Conservation (phyloP, 441 rosid species). For the Cnidoscolus chayamansa region DNA sequence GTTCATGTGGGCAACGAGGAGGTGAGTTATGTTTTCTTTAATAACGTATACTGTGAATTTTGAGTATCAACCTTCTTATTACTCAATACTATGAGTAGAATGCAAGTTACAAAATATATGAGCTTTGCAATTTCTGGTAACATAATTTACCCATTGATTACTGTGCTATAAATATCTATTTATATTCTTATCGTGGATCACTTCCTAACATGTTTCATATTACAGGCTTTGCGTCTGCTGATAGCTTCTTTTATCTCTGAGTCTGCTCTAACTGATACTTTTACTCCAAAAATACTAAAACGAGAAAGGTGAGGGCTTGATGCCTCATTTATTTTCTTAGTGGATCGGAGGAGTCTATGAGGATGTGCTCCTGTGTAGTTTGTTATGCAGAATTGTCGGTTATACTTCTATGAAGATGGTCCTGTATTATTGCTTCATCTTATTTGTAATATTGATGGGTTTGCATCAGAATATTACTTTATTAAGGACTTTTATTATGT, state of each 20-base stretch:
- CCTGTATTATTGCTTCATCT: too few species aligned
- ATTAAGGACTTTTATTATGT: too few species aligned
- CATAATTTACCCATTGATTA: too few species aligned
- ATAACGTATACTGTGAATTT: too few species aligned
- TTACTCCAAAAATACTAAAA: background rate
- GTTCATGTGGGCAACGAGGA: constrained; percentile 11
- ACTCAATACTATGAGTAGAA: too few species aligned
- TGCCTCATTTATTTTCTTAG: too few species aligned
- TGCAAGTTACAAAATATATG: background rate
- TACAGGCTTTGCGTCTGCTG: constrained; percentile 22
- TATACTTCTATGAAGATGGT: background rate
- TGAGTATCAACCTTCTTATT: too few species aligned
- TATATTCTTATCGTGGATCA: background rate
- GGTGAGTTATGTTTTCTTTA: background rate
- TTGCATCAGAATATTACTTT: too few species aligned
- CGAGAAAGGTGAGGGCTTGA: background rate
- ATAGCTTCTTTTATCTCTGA: constrained; percentile 20
- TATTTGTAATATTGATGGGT: too few species aligned
- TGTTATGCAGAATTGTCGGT: background rate
- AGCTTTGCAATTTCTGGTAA: too few species aligned
- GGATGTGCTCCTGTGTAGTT: background rate
- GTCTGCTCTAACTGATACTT: constrained; percentile 21
- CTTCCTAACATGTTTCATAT: background rate
- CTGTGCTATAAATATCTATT: too few species aligned
- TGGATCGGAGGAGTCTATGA: too few species aligned